Conservation (phyloP, 1,139 yeast species). For the Pneumocystis murina region DNA sequence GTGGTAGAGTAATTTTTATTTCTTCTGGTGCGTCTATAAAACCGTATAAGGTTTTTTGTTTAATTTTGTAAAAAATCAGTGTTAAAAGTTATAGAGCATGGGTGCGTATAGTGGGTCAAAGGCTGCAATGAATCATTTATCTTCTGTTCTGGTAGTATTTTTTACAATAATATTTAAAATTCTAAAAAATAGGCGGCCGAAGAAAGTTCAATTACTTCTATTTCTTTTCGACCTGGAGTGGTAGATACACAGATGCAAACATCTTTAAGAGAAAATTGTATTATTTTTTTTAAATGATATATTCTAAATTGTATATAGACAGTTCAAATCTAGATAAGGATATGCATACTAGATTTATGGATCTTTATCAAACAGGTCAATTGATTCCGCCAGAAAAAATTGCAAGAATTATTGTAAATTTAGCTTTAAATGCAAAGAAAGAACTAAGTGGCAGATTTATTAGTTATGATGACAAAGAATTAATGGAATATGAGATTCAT, state of each 20-base stretch:
- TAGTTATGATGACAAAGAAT: not conserved
- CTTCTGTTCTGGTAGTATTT: slow-evolving; percentile 18
- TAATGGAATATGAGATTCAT: not conserved
- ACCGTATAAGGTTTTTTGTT: slow-evolving; percentile 53
- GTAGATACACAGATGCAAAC: slow-evolving; percentile 80
- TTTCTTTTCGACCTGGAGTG: slow-evolving; percentile 48
- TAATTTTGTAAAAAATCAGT: slow-evolving; percentile 30
- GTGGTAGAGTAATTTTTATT: slow-evolving; percentile 58
- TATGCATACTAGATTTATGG: not conserved
- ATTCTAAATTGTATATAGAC: not conserved
- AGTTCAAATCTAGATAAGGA: not conserved
- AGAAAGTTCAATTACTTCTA: not conserved
- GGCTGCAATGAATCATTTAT: slow-evolving; percentile 73
- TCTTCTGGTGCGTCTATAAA: slow-evolving; percentile 69
- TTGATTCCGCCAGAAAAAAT: not conserved
- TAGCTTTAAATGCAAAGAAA: not conserved
- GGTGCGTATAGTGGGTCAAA: slow-evolving; percentile 48
- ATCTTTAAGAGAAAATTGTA: slow-evolving; percentile 45
- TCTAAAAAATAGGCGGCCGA: not conserved
- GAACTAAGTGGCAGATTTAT: not conserved
- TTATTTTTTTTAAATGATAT: slow-evolving; percentile 8
- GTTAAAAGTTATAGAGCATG: not conserved
- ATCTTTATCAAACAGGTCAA: not conserved
- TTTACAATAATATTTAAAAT: not conserved
- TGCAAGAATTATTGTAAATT: not conserved